phyloP scores from a whole-genome alignment of 164 flowering plant genomes.

The Aristolochia californica region DNA sequence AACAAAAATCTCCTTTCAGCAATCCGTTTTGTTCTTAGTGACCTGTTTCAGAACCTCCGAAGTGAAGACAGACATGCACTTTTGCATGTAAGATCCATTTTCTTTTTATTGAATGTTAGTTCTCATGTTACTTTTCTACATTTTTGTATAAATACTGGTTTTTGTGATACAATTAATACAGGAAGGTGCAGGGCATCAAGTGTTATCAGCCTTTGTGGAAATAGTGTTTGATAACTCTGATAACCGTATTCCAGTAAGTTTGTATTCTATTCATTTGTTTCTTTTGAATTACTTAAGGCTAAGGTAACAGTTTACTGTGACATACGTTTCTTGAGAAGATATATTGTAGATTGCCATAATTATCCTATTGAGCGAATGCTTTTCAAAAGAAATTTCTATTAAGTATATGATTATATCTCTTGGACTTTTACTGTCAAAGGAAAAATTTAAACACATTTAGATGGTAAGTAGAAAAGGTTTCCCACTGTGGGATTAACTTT shows the following conservation, averaged over 20 bases:
- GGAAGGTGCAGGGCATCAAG: conserved; percentile 99
- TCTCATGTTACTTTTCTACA: background rate
- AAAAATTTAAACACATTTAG: no score
- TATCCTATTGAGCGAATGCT: no score
- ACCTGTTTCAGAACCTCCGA: conserved; percentile 80
- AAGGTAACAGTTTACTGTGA: no score
- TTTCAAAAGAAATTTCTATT: no score
- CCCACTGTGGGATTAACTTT: no score
- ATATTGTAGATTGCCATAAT: no score
- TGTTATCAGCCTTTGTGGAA: conserved; percentile 93
- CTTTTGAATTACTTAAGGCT: background rate
- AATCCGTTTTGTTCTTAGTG: conserved; percentile 91
- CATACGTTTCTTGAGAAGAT: no score
- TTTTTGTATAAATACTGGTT: background rate
- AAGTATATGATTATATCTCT: no score
- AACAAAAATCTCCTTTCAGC: conserved; percentile 30
- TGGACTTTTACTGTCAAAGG: no score
- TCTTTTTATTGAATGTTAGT: background rate
- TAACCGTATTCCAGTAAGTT: conserved; percentile 90
- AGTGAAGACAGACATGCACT: conserved; percentile 86
- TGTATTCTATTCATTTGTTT: background rate
- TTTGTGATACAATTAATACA: conserved; percentile 20
- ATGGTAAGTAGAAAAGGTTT: no score
- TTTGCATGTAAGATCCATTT: conserved; percentile 65
- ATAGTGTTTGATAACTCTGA: conserved; percentile 96